Evolutionary conservation across 2,329 filamentous ascomycete genomes (phyloP).

Genomic region (Exophiala sp.): DNA sequence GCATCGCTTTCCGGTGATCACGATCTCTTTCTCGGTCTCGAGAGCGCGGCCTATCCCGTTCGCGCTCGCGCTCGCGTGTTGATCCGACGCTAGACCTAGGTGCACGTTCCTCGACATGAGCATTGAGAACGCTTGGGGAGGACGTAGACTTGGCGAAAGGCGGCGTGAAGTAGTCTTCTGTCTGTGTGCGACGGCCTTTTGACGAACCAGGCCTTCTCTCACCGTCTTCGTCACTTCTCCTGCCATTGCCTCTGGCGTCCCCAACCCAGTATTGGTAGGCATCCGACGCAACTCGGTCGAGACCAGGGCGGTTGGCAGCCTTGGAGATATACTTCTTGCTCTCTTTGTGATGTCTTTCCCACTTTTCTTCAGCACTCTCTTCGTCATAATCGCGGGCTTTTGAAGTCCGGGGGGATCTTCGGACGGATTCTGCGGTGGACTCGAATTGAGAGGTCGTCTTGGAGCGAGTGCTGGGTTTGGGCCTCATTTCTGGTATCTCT

Average conservation of each 20-base stretch:
- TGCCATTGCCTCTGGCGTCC: conserved; percentile 11
- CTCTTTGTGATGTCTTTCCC: conserved; percentile 32
- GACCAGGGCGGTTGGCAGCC: conserved; percentile 17
- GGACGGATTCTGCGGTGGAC: conserved; percentile 8
- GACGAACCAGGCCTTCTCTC: conserved; percentile 32
- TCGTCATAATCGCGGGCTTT: conserved; percentile 22
- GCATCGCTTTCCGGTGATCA: conserved; percentile 30
- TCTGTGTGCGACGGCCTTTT: conserved; percentile 33
- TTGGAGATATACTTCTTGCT: conserved; percentile 39
- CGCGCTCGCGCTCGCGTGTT: conserved; percentile 13
- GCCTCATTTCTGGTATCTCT: conserved; percentile 23
- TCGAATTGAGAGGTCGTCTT: conserved; percentile 19
- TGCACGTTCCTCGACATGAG: conserved; percentile 22
- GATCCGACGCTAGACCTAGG: conserved; percentile 7
- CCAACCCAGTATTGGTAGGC: conserved; percentile 19
- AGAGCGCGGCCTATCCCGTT: conserved; percentile 11
- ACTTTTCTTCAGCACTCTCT: conserved; percentile 30
- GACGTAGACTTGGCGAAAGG: conserved; percentile 35
- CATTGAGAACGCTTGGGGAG: conserved; percentile 30
- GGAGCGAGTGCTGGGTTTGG: conserved; percentile 17
- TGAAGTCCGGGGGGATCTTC: conserved; percentile 25
- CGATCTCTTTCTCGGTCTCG: conserved; percentile 10
- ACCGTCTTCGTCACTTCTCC: conserved; percentile 27
- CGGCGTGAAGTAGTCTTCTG: conserved; percentile 28
- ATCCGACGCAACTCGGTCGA: conserved; percentile 16